These are phyloP conservation scores for Hymenoscyphus linearis DNA, from an alignment of 2,329 filamentous ascomycete genomes.

Conservation along the genomic window DNA sequence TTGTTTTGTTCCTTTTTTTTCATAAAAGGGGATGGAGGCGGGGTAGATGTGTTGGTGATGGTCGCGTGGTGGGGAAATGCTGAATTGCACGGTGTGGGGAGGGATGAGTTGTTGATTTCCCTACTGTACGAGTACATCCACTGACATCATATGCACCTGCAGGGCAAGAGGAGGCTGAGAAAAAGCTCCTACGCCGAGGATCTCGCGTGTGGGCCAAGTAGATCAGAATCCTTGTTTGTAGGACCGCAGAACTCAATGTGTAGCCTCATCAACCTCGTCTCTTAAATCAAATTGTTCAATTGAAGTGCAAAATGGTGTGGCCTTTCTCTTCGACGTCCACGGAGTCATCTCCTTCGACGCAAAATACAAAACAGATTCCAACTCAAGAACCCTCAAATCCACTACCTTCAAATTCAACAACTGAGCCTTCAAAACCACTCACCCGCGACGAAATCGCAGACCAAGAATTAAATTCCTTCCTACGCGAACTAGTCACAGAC, in stretches of 20 bases:
- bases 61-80: too few species aligned
- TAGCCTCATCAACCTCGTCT: conserved; percentile 10
- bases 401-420: neutral
- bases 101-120: conserved; percentile 8
- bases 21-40: too few species aligned
- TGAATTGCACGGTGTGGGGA: too few species aligned
- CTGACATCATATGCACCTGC: conserved; percentile 9
- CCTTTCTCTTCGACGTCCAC: conserved; percentile 41
- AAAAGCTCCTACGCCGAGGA: neutral
- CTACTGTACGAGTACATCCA: neutral
- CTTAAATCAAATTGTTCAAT: neutral
- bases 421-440: conserved; percentile 14
- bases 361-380: neutral
- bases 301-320: conserved; percentile 52
- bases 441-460: conserved; percentile 30
- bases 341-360: conserved; percentile 12
- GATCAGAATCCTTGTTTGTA: neutral
- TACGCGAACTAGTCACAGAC: conserved; percentile 31
- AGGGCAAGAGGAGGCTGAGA: conserved; percentile 13
- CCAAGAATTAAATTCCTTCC: conserved; percentile 32
- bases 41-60: too few species aligned
- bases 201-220: neutral
- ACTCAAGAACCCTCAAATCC: conserved; percentile 11
- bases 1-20: too few species aligned
- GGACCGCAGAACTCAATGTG: neutral